Percentiles rank a stretch among this genome's conserved stretches.
Conservation (phyloP, 768 basidiomycete species). For the Imleria badia region DNA sequence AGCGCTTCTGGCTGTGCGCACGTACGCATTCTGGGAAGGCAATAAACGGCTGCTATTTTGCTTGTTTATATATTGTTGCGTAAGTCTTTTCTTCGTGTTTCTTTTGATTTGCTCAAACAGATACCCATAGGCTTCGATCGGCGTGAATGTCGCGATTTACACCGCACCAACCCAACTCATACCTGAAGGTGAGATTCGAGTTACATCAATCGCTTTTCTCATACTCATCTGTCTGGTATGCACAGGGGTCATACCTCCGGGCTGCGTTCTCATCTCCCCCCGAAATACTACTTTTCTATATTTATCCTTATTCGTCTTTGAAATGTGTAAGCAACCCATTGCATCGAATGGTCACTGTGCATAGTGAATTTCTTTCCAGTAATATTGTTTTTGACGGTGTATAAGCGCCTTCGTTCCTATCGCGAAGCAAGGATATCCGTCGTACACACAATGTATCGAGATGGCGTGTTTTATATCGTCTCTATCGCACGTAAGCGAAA, state of each 20-base stretch:
- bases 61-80: slow-evolving; percentile 9
- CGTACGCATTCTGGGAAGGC: slow-evolving; percentile 22
- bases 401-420: slow-evolving; percentile 5
- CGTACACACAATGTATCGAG: slow-evolving; percentile 11
- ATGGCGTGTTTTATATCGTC: slow-evolving; percentile 16
- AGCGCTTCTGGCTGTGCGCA: slow-evolving; percentile 20
- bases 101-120: too few species aligned
- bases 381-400: slow-evolving; percentile 8
- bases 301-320: slow-evolving; percentile 10
- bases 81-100: background rate
- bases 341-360: background rate
- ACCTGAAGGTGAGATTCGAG: background rate
- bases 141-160: slow-evolving; percentile 1
- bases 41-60: slow-evolving; percentile 11
- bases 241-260: background rate
- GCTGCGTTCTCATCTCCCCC: background rate
- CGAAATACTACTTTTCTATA: slow-evolving; percentile 7
- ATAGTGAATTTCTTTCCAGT: slow-evolving; percentile 3
- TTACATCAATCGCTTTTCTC: background rate
- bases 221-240: background rate
- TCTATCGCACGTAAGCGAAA: slow-evolving; percentile 15
- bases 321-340: background rate
- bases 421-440: background rate
- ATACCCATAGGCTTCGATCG: slow-evolving; percentile 12
- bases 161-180: slow-evolving; percentile 3